Evolutionary conservation across 331 rosid genomes (phyloP).

Genomic region (Quercus lobata): DNA sequence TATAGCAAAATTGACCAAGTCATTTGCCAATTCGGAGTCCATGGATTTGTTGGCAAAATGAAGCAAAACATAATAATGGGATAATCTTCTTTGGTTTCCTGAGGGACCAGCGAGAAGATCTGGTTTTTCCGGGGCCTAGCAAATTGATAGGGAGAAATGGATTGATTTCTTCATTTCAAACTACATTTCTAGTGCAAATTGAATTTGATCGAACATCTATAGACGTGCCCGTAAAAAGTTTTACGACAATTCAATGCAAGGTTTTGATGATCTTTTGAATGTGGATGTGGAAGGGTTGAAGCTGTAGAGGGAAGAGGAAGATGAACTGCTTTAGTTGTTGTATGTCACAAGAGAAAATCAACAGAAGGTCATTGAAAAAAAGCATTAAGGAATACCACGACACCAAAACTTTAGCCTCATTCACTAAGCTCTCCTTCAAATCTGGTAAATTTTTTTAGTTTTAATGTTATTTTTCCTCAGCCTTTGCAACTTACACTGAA

Average conservation of each 20-base stretch:
- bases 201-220: conserved; percentile 3
- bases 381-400: conserved; percentile 53
- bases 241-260: conserved; percentile 20
- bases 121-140: conserved; percentile 31
- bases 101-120: conserved; percentile 29
- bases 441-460: conserved; percentile 43
- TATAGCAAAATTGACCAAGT: conserved; percentile 38
- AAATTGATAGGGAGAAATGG: background rate
- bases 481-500: no score
- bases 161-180: background rate
- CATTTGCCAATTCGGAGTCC: conserved; percentile 35
- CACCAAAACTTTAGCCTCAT: conserved; percentile 53
- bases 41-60: conserved; percentile 22
- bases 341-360: conserved; percentile 40
- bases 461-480: conserved; percentile 9
- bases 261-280: conserved; percentile 18
- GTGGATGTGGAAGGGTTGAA: conserved; percentile 28
- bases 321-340: conserved; percentile 82
- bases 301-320: conserved; percentile 18
- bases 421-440: conserved; percentile 62
- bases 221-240: background rate
- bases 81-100: conserved; percentile 2
- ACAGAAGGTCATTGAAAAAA: conserved; percentile 44
- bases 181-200: background rate
- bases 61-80: conserved; percentile 22